A percentile compares a stretch with the other conserved stretches of the same genome.
These are phyloP conservation scores for Styphnolobium japonicum DNA, from an alignment of 306 rosid genomes.

Conservation along the genomic window DNA sequence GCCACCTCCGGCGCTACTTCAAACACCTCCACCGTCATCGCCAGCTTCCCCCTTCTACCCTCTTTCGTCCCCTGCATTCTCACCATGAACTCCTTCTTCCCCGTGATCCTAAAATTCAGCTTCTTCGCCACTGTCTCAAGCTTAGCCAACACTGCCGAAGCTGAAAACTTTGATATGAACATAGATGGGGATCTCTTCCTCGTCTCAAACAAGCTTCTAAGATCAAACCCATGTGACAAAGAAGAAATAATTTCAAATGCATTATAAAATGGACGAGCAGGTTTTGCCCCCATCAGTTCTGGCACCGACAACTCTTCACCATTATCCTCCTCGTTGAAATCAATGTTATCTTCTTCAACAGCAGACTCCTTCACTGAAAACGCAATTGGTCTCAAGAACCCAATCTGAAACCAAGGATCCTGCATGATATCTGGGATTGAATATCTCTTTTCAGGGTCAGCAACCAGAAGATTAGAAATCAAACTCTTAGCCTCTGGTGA, in stretches of 20 bases:
- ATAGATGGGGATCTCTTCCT: conserved; percentile 49
- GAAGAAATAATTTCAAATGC: conserved; percentile 82
- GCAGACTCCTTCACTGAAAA: conserved; percentile 34
- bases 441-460: conserved; percentile 57
- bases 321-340: not conserved
- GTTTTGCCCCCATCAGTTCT: conserved; percentile 15
- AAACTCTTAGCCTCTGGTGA: conserved; percentile 47
- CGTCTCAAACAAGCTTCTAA: conserved; percentile 70
- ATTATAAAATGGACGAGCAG: conserved; percentile 66
- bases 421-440: conserved; percentile 51
- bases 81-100: conserved; percentile 55
- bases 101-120: conserved; percentile 43
- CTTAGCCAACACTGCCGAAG: conserved; percentile 49
- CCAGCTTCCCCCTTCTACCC: conserved; percentile 77
- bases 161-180: conserved; percentile 69
- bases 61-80: conserved; percentile 54
- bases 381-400: conserved; percentile 46
- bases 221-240: conserved; percentile 68
- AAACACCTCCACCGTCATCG: conserved; percentile 57
- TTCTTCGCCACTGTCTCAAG: conserved; percentile 44
- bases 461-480: conserved; percentile 57
- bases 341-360: not conserved
- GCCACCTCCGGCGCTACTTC: conserved; percentile 78
- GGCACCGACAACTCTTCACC: not conserved
- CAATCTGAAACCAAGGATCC: conserved; percentile 63